These are phyloP conservation scores for Cryptococcus sp. DNA, from an alignment of 1,284 basidiomycete species.

Conservation along the genomic window DNA sequence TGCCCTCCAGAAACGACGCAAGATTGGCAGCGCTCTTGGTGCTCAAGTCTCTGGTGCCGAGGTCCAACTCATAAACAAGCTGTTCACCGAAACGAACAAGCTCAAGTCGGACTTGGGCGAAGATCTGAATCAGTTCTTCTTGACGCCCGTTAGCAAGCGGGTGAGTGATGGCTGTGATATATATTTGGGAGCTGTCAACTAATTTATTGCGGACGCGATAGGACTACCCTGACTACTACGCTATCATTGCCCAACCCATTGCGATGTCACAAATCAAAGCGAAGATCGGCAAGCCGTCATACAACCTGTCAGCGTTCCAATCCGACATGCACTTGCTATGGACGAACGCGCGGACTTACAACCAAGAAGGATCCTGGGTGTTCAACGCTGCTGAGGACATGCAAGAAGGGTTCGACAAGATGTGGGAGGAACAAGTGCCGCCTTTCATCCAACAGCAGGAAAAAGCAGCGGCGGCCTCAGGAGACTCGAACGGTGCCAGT, in stretches of 20 bases:
- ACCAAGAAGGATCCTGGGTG: constrained; percentile 72
- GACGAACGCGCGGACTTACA: constrained; percentile 86
- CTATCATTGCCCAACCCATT: constrained; percentile 72
- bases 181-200: neutral
- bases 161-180: constrained; percentile 52
- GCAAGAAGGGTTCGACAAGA: constrained; percentile 76
- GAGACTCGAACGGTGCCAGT: constrained; percentile 3
- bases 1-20: constrained; percentile 44
- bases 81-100: constrained; percentile 61
- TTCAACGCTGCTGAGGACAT: constrained; percentile 90
- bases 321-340: constrained; percentile 88
- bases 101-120: constrained; percentile 61
- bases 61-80: constrained; percentile 47
- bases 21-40: constrained; percentile 21
- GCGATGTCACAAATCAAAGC: constrained; percentile 85
- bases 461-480: neutral
- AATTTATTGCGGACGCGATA: neutral
- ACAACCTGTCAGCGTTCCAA: constrained; percentile 70
- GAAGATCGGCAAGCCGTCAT: constrained; percentile 73
- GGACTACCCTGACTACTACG: constrained; percentile 85
- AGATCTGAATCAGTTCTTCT: constrained; percentile 79
- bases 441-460: constrained; percentile 10
- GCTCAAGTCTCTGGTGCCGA: constrained; percentile 18
- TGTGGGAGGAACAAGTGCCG: constrained; percentile 46
- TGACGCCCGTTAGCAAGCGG: constrained; percentile 71